Evolutionary conservation across 2,329 filamentous ascomycete genomes (phyloP).

Genomic region (Verticillium nonalfalfae): DNA sequence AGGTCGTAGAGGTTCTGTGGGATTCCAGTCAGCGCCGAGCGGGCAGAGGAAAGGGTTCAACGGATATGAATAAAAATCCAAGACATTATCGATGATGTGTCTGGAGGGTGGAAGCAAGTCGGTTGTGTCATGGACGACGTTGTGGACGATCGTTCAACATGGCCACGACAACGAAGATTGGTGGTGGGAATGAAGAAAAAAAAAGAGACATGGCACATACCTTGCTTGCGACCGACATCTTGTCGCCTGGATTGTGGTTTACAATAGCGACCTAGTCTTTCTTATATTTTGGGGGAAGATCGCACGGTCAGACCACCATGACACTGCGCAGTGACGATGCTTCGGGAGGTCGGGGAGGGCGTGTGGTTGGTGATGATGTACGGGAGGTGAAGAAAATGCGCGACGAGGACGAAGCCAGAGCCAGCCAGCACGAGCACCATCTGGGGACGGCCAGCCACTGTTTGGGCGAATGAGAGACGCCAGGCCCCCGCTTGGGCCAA

Average conservation of each 20-base stretch:
- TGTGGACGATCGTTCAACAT: background rate
- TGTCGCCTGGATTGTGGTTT: conserved; percentile 15
- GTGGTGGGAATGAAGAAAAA: background rate
- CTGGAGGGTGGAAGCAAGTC: background rate
- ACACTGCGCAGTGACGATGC: conserved; percentile 3
- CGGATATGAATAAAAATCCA: background rate
- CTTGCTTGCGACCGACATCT: conserved; percentile 16
- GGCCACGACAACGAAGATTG: background rate
- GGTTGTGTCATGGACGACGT: background rate
- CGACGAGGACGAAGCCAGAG: conserved; percentile 2
- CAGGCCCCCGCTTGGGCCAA: background rate
- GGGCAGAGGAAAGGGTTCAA: background rate
- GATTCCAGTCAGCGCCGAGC: background rate
- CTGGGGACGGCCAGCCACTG: conserved; percentile 1
- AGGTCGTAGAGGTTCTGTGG: conserved; percentile 91
- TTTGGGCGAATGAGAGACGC: conserved; percentile 5
- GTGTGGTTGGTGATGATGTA: conserved; percentile 10
- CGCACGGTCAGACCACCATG: conserved; percentile 15
- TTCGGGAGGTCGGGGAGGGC: conserved; percentile 7
- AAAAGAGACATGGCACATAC: conserved; percentile 4
- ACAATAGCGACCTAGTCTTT: conserved; percentile 16
- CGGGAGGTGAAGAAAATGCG: conserved; percentile 14
- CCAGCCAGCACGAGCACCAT: background rate
- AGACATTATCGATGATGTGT: background rate
- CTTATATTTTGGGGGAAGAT: conserved; percentile 11